These are phyloP conservation scores for Wickerhamomyces sp. DNA, from an alignment of 1,139 yeast genomes.

Conservation along the genomic window DNA sequence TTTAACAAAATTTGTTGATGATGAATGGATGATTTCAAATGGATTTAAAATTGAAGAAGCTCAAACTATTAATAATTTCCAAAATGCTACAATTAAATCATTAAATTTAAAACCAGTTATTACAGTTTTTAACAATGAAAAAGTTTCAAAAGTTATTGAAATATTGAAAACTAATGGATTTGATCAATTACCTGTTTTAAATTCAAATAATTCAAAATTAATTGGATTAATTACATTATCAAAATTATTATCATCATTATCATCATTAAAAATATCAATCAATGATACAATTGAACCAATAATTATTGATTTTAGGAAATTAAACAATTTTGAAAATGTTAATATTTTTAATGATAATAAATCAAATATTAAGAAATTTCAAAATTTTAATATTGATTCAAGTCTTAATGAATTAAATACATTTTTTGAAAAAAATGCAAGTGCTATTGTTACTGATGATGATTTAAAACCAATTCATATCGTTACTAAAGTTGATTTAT, in stretches of 20 bases:
- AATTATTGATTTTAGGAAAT: constrained; percentile 70
- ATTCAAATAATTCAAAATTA: constrained; percentile 42
- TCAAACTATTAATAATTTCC: constrained; percentile 41
- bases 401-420: constrained; percentile 65
- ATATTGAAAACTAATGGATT: constrained; percentile 73
- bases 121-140: constrained; percentile 59
- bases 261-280: constrained; percentile 56
- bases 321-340: constrained; percentile 57
- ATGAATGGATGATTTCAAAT: constrained; percentile 85
- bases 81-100: constrained; percentile 61
- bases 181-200: constrained; percentile 79
- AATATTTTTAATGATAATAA: constrained; percentile 62
- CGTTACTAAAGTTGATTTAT: constrained; percentile 82
- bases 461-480: constrained; percentile 74
- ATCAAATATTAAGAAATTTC: constrained; percentile 63
- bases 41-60: constrained; percentile 51
- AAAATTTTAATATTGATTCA: constrained; percentile 64
- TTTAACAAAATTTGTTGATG: constrained; percentile 84
- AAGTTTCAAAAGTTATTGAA: constrained; percentile 63
- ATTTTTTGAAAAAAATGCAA: constrained; percentile 83
- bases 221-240: constrained; percentile 79
- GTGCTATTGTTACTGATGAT: constrained; percentile 75
- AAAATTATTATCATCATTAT: constrained; percentile 61
- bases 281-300: constrained; percentile 58
- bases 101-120: constrained; percentile 80